Evolutionary conservation across 1,284 basidiomycete species (phyloP), one percentile per base, ranked within the genome.

Genomic region (Peniophora sp.): DNA sequence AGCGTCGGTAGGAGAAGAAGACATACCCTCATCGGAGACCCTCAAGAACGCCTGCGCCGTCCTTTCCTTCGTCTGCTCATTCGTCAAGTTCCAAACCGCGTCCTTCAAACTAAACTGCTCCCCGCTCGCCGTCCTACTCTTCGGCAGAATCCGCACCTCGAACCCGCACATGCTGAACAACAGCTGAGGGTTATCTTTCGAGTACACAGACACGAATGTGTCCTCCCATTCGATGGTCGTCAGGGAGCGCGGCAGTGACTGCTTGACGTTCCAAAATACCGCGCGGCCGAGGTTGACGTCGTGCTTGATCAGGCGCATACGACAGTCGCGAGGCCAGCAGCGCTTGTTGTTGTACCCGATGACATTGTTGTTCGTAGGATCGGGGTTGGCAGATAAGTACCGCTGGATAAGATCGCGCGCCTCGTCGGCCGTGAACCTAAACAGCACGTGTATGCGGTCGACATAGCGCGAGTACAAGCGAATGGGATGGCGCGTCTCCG

Each of bases 141-240:
- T 97, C 27, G 97, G 97, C 52, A 99, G 71, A 62, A 99, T 99
- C 53, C 96, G 92, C 52, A 98, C 79, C 71, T 99, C 97, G 62
- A 99, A 99, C 22, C 94, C 93, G 61, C 85, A 92, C 96, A 99
- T 99, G 10, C 94, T 94, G 77, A 98, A 99, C 41, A 99, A 74
- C 24, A 99, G 72, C 63, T 99, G 97, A 48, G 97, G 97, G 68
- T 99, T 99, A 67, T 99, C 89, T 67, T 92, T 92, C 32, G 93
- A 97, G 72, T 93, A 99, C 48, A 99, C 96, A 56, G 91, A 94
- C 55, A 92, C 90, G 63, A 95, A 95, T 0, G 92, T 93, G 65
- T 97, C 92, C 58, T 97, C 94, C 96, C 96, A 99, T 66, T 98
- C 97, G 64, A 99, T 98, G 0, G 97, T 98, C 2, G 96, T 99